These are phyloP conservation scores for Lactarius trivialis DNA, from an alignment of 768 basidiomycete genomes.

Conservation along the genomic window DNA sequence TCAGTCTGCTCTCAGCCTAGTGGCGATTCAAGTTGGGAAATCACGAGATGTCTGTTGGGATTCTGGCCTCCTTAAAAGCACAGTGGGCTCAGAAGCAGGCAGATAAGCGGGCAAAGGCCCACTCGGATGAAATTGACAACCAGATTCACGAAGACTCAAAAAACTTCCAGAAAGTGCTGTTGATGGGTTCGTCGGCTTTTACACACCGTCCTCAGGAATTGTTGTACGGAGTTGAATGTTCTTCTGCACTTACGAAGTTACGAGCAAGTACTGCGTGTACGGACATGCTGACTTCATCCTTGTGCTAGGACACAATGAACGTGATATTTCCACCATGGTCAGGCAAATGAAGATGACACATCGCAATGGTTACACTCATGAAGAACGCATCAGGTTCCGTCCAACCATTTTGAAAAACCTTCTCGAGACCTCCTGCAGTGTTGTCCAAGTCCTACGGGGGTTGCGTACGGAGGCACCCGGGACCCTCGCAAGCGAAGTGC, in stretches of 20 bases:
- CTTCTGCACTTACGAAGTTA: too few relatives aligned
- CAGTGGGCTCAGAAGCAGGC: background rate
- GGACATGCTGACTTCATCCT: background rate
- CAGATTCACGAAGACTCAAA: constrained; percentile 78
- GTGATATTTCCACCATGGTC: constrained; percentile 1
- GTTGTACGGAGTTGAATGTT: too few relatives aligned
- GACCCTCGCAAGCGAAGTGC: background rate
- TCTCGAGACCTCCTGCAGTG: background rate
- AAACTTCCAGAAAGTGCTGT: constrained; percentile 67
- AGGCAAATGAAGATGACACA: background rate
- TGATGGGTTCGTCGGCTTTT: constrained; percentile 57
- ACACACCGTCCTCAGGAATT: background rate
- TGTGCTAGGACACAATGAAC: constrained; percentile 6
- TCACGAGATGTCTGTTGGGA: background rate
- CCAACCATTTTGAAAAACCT: constrained; percentile 3
- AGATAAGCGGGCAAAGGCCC: constrained; percentile 33
- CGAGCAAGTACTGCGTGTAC: background rate
- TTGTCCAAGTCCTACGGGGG: background rate
- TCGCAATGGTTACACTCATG: constrained; percentile 39
- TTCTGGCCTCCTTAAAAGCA: background rate
- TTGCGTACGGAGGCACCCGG: too few relatives aligned
- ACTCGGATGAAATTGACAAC: constrained; percentile 70
- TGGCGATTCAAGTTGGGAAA: background rate
- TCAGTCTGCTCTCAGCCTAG: too few relatives aligned
- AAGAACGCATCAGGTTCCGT: background rate